phyloP scores from a whole-genome alignment of 129 eudicot genomes.

The Erigeron canadensis region DNA sequence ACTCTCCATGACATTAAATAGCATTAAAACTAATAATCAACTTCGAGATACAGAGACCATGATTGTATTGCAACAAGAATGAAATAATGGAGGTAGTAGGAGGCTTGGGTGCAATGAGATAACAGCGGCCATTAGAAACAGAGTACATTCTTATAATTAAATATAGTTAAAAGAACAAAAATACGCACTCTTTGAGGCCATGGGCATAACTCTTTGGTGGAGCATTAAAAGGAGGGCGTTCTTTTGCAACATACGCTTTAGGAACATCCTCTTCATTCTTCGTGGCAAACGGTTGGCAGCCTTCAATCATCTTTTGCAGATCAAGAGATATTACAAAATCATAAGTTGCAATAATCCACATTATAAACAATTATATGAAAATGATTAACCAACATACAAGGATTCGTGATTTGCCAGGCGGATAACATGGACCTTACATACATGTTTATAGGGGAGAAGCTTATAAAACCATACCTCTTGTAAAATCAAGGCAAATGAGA shows the following conservation, averaged over 20 bases:
- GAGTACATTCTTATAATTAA: neutral
- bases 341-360: neutral
- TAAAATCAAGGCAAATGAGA: slow-evolving; percentile 86
- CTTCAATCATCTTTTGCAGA: slow-evolving; percentile 87
- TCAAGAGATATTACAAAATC: slow-evolving; percentile 18
- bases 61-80: neutral
- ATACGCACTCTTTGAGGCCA: slow-evolving; percentile 79
- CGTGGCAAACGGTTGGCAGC: slow-evolving; percentile 64
- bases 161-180: neutral
- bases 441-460: neutral
- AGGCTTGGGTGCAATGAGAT: neutral
- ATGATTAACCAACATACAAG: neutral
- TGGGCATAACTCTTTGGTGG: slow-evolving; percentile 67
- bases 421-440: slow-evolving; percentile 2
- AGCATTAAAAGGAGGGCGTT: slow-evolving; percentile 89
- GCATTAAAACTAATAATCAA: neutral
- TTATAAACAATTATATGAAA: neutral
- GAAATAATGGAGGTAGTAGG: neutral
- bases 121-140: neutral
- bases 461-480: slow-evolving; percentile 68
- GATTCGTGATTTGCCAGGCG: neutral
- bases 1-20: neutral
- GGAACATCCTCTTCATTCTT: slow-evolving; percentile 72
- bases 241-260: slow-evolving; percentile 58
- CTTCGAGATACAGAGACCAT: neutral